Base-by-base conservation (phyloP, 805 yeast genomes). In the Monosporozyma unispora region DNA sequence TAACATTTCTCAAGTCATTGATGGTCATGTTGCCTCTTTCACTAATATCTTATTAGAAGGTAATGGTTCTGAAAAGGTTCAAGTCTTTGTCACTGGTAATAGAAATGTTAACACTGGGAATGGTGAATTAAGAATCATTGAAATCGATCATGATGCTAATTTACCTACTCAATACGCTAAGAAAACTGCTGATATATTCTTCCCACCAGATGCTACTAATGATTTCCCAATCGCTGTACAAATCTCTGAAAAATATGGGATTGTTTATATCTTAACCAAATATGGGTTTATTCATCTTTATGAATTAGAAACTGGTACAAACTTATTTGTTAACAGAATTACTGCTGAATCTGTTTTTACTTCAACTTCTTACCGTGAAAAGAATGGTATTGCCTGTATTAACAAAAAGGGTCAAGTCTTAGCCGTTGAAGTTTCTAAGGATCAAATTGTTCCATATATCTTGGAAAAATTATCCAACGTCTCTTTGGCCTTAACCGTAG, bases 161-260 rank as follows among this genome's bases (percentile, higher is more conserved):
- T 79, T 83, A 59, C 96, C 97, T n/a, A 73, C 76, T 21, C 59
- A 60, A 44, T 93, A 85, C 73, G 78, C 79, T 53, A 93, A 95
- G 77, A 89, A 89, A 69, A 80, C 87, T 44, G 93, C 87, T 45
- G 98, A 91, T 60, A 82, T 93, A 53, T 93, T 86, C 71, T 89
- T 91, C 79, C 99, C 99, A 33, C 90, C 96, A 25, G 99, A 95
- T 71, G 96, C 96, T 44, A 76, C 86, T 39, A 86, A 85, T 66
- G 99, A 93, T 71, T 93, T 93, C 82, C 99, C 99, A 52, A 89
- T 93, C 57, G 79, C 96, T 47, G 79, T 90, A 54, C 93, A 88
- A 66, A 81, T 91, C 42, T 82, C 96, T 23, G 78, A 85, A 70
- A 78, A 79, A 63, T 93, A 82, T 61, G 98, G 98, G 57, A 79